Evolutionary conservation across 371 early-diverging fungal genomes (phyloP).

Genomic region (Mucor plumbeus): DNA sequence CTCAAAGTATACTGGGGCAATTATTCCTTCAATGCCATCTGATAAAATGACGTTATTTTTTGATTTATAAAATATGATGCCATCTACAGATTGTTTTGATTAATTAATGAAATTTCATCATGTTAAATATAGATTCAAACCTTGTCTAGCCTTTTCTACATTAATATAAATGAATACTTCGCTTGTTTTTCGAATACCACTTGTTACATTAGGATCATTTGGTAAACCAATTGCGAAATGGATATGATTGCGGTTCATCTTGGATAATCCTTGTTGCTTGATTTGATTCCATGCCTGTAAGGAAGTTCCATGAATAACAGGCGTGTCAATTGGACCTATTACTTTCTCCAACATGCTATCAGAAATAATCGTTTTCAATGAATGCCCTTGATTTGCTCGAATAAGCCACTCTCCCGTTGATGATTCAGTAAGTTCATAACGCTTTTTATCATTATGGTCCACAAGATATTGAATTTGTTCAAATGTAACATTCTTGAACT

Average conservation of each 20-base stretch:
- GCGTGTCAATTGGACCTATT: slow-evolving; percentile 59
- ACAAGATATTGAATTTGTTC: slow-evolving; percentile 68
- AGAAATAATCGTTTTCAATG: slow-evolving; percentile 40
- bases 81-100: slow-evolving; percentile 54
- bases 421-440: slow-evolving; percentile 62
- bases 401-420: slow-evolving; percentile 60
- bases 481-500: slow-evolving; percentile 59
- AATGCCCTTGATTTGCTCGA: slow-evolving; percentile 90
- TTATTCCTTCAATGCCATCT: slow-evolving; percentile 66
- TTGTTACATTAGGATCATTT: slow-evolving; percentile 71
- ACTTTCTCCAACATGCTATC: slow-evolving; percentile 59
- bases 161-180: slow-evolving; percentile 81
- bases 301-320: slow-evolving; percentile 82
- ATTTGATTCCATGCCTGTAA: slow-evolving; percentile 64
- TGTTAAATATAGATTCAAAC: slow-evolving; percentile 31
- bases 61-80: slow-evolving; percentile 76
- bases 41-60: slow-evolving; percentile 83
- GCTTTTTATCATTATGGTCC: slow-evolving; percentile 78
- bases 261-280: slow-evolving; percentile 64
- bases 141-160: slow-evolving; percentile 65
- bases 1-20: slow-evolving; percentile 69
- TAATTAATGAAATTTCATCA: background rate
- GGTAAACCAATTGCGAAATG: slow-evolving; percentile 82
- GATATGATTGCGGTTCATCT: slow-evolving; percentile 89
- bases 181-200: slow-evolving; percentile 71